Base-by-base conservation (phyloP, 257 asterid species). In the Lavandula angustifolia region DNA sequence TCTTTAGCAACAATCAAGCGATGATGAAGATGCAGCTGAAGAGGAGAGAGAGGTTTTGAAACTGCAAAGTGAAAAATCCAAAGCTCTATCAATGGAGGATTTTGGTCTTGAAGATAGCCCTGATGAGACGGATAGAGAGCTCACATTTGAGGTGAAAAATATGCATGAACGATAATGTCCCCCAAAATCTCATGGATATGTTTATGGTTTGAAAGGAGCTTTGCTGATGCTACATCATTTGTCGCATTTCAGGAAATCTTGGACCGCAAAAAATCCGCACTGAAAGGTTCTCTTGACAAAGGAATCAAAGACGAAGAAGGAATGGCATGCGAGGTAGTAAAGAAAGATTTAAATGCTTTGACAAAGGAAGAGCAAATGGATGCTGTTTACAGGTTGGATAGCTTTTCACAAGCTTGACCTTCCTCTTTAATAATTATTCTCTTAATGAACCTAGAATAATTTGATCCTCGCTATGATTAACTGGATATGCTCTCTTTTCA, bases 351-450 rank as follows among this genome's bases (percentile, higher is more conserved):
- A 54, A 82, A 76, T 77, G 85, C 95, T 44, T 71, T 92, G 65
- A 82, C 97, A 7, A 79, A 63, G 75, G 97, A 92, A 80, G 99
- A 92, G 77, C 96, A 89, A 60, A 89, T 89, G 95, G 94, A 84
- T 82, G 84, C 81, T 16, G 86, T 92, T 62, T 76, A 75, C 72
- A 87, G 95, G 99, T 89, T 68, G 76, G 86, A 50, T 47, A 64
- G 65, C 57, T 60, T 62, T 60, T 22, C 62, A 22, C 49, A 61
- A 34, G 27, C 58, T 51, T 54, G 22, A 51, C 52, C 27, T 1
- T 56, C 54, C 52, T 60, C 67, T 55, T 37, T 13, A 43, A 41
- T 64, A 51, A 4, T 49, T 68, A 47, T 67, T 22, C 40, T 58
- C 12, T 10, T 41, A 40, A 42, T 55, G 33, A 71, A 55, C 62